Evolutionary conservation across 169 alveolate species (phyloP), one percentile per base, ranked within the genome.

Genomic region (Cryptosporidium sp.): DNA sequence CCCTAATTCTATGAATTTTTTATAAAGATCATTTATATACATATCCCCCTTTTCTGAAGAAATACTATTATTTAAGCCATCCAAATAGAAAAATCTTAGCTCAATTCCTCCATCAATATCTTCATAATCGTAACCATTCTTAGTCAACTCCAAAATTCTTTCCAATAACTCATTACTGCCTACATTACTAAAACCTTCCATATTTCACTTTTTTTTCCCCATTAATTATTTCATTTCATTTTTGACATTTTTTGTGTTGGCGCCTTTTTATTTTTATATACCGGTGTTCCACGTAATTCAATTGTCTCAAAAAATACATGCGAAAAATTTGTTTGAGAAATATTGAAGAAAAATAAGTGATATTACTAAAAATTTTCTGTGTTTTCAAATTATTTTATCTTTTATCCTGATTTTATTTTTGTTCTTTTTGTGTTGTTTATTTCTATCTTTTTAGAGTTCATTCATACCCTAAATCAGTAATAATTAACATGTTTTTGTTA

Each of bases 101-200:
- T 61, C 80, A 44, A 62, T 21, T 12, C 16, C 21, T 53, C 86
- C 86, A 18, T 73, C 75, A 9, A 18, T 31, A 16, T 80, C 89
- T 3, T 39, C 68, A 44, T 26, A 42, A 6, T 42, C 89, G 29
- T 65, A 60, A 23, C 73, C 68, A 62, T 42, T 26, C 56, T 45
- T 65, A 10, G 56, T 61, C 51, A 80, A n/a, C 62, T 80, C 75
- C 23, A 80, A 33, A 29, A 65, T 65, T 52, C 56, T 80, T n/a
- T 51, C 53, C 12, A 80, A 65, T 14, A 80, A 39, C 1, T 80
- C 89, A n/a, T 80, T 53, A 1, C 26, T 65, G 12, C 60, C 71
- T 53, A 14, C 73, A 26, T 56, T 56, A n/a, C 37, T 26, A 56
- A 56, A 56, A 23, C 35, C 14, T 26, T 56, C 67, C 67, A 56